phyloP scores from a whole-genome alignment of 2,329 filamentous ascomycete genomes.

The Aschersonia sp. region DNA sequence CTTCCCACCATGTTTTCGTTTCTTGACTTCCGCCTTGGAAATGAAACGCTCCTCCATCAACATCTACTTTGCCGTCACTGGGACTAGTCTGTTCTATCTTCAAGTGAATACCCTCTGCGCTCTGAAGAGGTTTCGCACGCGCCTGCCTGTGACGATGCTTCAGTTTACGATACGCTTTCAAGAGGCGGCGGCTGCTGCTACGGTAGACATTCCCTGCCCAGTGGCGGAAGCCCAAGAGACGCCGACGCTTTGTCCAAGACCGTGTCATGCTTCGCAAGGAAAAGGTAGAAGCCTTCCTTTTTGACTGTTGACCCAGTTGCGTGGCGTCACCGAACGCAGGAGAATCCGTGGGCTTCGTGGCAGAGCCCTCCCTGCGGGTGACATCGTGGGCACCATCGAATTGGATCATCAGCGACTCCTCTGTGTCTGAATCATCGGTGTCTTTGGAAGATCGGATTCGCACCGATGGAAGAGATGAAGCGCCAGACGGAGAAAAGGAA shows the following conservation, averaged over 20 bases:
- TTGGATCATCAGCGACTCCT: conserved; percentile 7
- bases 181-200: conserved; percentile 12
- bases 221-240: conserved; percentile 12
- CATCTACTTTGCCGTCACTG: conserved; percentile 11
- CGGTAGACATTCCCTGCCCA: conserved; percentile 14
- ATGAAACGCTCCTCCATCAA: conserved; percentile 11
- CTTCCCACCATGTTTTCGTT: conserved; percentile 20
- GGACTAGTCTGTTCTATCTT: conserved; percentile 5
- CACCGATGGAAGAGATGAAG: not conserved
- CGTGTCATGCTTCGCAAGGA: conserved; percentile 14
- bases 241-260: conserved; percentile 12
- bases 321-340: conserved; percentile 3
- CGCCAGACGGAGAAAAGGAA: not conserved
- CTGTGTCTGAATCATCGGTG: conserved; percentile 1
- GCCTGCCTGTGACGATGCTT: conserved; percentile 9
- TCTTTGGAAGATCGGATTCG: not conserved
- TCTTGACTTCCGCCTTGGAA: conserved; percentile 10
- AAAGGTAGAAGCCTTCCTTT: conserved; percentile 17
- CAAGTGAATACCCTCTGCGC: conserved; percentile 5
- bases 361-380: conserved; percentile 7
- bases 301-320: conserved; percentile 4
- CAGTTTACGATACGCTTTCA: conserved; percentile 11
- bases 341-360: not conserved
- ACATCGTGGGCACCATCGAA: conserved; percentile 11
- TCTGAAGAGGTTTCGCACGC: not conserved